phyloP scores from a whole-genome alignment of 2,329 filamentous ascomycete species.

The Botrytis byssoidea region DNA sequence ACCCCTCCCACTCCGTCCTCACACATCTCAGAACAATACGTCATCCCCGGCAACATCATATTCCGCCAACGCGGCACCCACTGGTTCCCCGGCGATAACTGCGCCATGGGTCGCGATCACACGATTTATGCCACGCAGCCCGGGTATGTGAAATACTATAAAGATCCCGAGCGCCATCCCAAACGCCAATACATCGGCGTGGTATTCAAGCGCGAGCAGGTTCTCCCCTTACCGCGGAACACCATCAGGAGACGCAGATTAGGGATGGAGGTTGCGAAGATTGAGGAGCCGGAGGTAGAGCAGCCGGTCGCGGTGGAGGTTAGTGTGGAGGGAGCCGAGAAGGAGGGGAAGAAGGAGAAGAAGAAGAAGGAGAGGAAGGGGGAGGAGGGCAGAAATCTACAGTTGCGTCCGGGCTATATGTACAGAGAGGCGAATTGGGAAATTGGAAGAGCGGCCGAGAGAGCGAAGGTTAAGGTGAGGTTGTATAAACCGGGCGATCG shows the following conservation, averaged over 20 bases:
- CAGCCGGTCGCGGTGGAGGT: slow-evolving; percentile 13
- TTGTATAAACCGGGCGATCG: slow-evolving; percentile 54
- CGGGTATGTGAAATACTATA: slow-evolving; percentile 97
- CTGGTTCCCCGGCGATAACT: slow-evolving; percentile 96
- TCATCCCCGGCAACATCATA: slow-evolving; percentile 95
- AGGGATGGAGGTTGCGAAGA: slow-evolving; percentile 62
- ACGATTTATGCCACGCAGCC: slow-evolving; percentile 84
- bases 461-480: slow-evolving; percentile 56
- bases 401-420: slow-evolving; percentile 57
- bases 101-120: slow-evolving; percentile 91
- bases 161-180: slow-evolving; percentile 77
- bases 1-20: not conserved
- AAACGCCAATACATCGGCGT: slow-evolving; percentile 94
- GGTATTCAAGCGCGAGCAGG: slow-evolving; percentile 77
- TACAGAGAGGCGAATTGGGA: slow-evolving; percentile 66
- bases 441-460: slow-evolving; percentile 63
- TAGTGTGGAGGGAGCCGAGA: slow-evolving; percentile 19
- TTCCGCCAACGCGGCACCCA: slow-evolving; percentile 93
- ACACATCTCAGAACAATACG: slow-evolving; percentile 69
- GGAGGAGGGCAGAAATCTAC: slow-evolving; percentile 40
- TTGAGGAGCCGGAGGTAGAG: slow-evolving; percentile 38
- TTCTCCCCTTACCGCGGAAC: slow-evolving; percentile 72
- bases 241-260: slow-evolving; percentile 72
- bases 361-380: slow-evolving; percentile 36
- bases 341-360: slow-evolving; percentile 22